Percentiles rank a stretch among this genome's conserved stretches.
These are phyloP conservation scores for Setomelanomma holmii DNA, from an alignment of 2,329 filamentous ascomycete species.

Conservation along the genomic window DNA sequence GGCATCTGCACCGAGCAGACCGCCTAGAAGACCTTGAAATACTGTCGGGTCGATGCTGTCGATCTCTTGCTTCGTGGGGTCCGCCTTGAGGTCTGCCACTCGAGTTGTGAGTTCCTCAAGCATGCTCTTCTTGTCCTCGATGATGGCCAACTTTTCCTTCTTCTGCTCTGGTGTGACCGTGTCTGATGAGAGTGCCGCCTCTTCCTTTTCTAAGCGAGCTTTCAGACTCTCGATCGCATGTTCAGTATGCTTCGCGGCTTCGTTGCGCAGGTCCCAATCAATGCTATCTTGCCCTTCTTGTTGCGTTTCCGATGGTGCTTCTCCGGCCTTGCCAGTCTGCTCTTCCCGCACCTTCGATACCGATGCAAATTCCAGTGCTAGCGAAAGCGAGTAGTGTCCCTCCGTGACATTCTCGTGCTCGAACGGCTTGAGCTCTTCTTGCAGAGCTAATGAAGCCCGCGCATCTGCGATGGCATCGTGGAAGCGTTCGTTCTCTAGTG, in stretches of 20 bases:
- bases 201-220: slow-evolving; percentile 73
- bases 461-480: slow-evolving; percentile 85
- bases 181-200: slow-evolving; percentile 64
- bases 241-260: slow-evolving; percentile 75
- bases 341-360: slow-evolving; percentile 69
- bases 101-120: slow-evolving; percentile 72
- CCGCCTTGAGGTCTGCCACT: slow-evolving; percentile 72
- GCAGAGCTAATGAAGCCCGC: slow-evolving; percentile 77
- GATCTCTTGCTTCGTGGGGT: slow-evolving; percentile 55
- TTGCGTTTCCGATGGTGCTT: slow-evolving; percentile 35
- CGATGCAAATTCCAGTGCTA: slow-evolving; percentile 92
- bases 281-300: slow-evolving; percentile 57
- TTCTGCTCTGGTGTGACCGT: slow-evolving; percentile 63
- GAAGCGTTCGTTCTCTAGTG: slow-evolving; percentile 95
- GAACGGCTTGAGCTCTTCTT: slow-evolving; percentile 77
- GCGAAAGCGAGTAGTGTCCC: slow-evolving; percentile 93
- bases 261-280: slow-evolving; percentile 73
- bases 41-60: slow-evolving; percentile 54
- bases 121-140: slow-evolving; percentile 78
- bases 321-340: slow-evolving; percentile 50
- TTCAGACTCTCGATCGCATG: slow-evolving; percentile 76
- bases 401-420: slow-evolving; percentile 89
- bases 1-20: slow-evolving; percentile 67
- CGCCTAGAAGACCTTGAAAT: slow-evolving; percentile 68
- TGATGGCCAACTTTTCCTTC: slow-evolving; percentile 66